Evolutionary conservation across 305 asterid species (phyloP).

Genomic region (Solanum hybrid): DNA sequence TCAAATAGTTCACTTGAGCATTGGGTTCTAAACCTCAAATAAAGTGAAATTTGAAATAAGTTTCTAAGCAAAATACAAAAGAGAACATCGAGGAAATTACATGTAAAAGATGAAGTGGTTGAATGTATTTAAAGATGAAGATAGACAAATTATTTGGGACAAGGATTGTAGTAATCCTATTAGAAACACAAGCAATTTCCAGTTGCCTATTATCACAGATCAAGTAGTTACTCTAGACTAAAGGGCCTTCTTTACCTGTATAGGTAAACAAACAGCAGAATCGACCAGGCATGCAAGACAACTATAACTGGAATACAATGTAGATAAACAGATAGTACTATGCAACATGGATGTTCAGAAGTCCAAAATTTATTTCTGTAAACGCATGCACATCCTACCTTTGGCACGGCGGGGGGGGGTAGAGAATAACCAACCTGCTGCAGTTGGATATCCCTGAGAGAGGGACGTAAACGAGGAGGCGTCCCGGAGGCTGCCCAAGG

Average conservation of each 20-base stretch:
- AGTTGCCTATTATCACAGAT: neutral
- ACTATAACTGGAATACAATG: neutral
- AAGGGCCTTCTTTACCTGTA: neutral
- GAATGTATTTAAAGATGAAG: neutral
- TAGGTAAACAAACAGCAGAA: neutral
- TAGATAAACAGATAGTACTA: neutral
- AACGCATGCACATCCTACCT: neutral
- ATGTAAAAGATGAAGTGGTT: neutral
- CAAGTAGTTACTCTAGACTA: neutral
- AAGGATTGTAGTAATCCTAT: neutral
- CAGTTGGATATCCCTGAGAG: conserved; percentile 84
- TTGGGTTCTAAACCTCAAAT: neutral
- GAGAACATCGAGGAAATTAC: neutral
- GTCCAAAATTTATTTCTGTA: neutral
- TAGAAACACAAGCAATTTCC: neutral
- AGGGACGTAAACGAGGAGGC: conserved; percentile 71
- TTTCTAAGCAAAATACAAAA: neutral
- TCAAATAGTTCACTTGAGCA: neutral
- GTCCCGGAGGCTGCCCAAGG: conserved; percentile 91
- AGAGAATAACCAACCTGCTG: conserved; percentile 58
- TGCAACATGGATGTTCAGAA: neutral
- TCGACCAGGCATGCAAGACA: neutral
- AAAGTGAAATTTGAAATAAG: neutral
- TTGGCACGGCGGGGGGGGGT: neutral
- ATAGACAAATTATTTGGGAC: neutral